Evolutionary conservation across 2,329 filamentous ascomycete species (phyloP), one percentile per base, ranked within the genome.

Genomic region (Pseudodiploospora longispora): DNA sequence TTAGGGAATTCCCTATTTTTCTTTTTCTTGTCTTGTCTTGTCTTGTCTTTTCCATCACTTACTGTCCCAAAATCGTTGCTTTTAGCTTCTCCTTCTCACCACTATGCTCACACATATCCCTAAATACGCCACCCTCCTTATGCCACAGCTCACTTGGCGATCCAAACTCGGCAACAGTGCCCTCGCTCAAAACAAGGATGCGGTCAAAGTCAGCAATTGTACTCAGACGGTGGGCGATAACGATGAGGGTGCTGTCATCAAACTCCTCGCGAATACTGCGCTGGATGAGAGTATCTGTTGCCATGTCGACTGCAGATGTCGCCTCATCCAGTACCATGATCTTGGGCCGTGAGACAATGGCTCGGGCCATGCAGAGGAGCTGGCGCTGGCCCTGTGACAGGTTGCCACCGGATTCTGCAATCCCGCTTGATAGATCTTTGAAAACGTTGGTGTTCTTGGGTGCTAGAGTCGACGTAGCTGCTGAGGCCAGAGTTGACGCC

Each of bases 271-370:
- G 73, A 52, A 89, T 87, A 41, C 74, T 80, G 5, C 80, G 74
- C 65, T 89, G 85, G 55, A 89, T 89, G 28, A 87, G 72, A 1
- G 74, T 68, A 58, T 90, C 85, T 0, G 85, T 89, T 35, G 74
- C 70, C 81, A 87, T 87, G 60, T 89, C 85, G 3, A 90, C 84
- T 0, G 85, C 84, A 3, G 78, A 83, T 0, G 86, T 91, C 1
- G 86, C 85, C 65, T 90, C 85, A 58, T 91, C 85, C 1, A 90
- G 74, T 2, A 90, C 79, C 76, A 91, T 84, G 53, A 91, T 80
- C 57, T 84, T 83, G 3, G 85, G 84, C 0, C 81, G 74, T 0
- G 78, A 74, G 27, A 87, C 79, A 52, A 88, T 87, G 41, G 81
- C 84, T 41, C 80, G 80, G 1, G 84, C 84, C 4, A 87, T 76